Percentiles rank a stretch among this genome's conserved stretches.
Conservation (phyloP, 2,329 filamentous ascomycete species). For the Colletotrichum sojae region DNA sequence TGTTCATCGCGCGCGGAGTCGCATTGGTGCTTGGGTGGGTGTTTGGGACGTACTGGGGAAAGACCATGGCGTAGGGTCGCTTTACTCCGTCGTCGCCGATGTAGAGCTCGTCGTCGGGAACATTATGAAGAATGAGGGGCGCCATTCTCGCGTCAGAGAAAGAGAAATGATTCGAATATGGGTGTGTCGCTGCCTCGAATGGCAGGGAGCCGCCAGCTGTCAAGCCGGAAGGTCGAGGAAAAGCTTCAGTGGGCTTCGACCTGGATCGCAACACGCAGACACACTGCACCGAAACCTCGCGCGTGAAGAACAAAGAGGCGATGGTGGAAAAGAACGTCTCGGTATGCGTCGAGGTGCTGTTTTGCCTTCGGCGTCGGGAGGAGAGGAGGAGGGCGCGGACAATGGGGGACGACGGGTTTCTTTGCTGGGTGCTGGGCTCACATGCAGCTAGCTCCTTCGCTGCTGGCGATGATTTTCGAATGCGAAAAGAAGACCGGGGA, state of each 20-base stretch:
- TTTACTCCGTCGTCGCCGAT: slow-evolving; percentile 75
- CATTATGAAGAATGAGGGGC: slow-evolving; percentile 77
- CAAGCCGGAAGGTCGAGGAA: not conserved
- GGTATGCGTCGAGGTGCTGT: slow-evolving; percentile 31
- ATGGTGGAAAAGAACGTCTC: not conserved
- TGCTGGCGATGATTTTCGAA: slow-evolving; percentile 33
- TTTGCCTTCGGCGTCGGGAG: slow-evolving; percentile 24
- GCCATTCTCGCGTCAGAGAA: slow-evolving; percentile 62
- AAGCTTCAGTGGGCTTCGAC: slow-evolving; percentile 22
- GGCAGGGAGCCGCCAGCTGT: slow-evolving; percentile 5
- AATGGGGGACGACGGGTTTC: slow-evolving; percentile 1
- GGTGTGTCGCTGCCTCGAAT: slow-evolving; percentile 12
- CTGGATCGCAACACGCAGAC: not conserved
- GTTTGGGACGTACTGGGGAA: slow-evolving; percentile 67
- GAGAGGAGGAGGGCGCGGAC: slow-evolving; percentile 6
- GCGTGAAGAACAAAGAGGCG: not conserved
- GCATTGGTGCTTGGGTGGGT: no score
- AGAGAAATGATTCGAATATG: not conserved
- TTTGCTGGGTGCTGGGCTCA: slow-evolving; percentile 15
- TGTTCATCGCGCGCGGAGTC: slow-evolving; percentile 8
- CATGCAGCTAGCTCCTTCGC: slow-evolving; percentile 5
- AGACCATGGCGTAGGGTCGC: slow-evolving; percentile 77
- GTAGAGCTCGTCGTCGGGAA: slow-evolving; percentile 78
- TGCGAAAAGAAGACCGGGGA: slow-evolving; percentile 31
- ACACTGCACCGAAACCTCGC: not conserved